These are phyloP conservation scores for Pseudoscleropodium purum DNA, from an alignment of 225 moss, liverwort and hornwort genomes.

Conservation along the genomic window DNA sequence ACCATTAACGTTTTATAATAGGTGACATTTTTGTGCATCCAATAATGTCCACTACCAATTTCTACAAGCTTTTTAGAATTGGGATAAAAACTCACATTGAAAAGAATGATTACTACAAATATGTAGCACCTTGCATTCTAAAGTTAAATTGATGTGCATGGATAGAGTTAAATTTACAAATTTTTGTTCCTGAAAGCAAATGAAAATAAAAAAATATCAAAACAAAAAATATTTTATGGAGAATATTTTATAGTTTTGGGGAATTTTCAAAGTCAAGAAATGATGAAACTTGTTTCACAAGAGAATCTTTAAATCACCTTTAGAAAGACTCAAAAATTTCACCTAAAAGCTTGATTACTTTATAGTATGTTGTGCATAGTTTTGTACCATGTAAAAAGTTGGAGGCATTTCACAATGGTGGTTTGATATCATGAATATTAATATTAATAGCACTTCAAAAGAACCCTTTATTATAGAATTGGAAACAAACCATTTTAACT, in stretches of 20 bases:
- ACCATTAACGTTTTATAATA: neutral
- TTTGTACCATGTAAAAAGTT: too few species aligned
- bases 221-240: too few species aligned
- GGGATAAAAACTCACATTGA: neutral
- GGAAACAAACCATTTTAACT: too few species aligned
- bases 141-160: neutral
- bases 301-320: neutral
- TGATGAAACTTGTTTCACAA: neutral
- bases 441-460: too few species aligned
- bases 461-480: too few species aligned
- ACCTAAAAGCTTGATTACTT: too few species aligned
- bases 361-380: too few species aligned
- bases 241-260: neutral
- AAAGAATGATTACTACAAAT: neutral
- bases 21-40: neutral
- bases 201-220: too few species aligned
- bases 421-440: too few species aligned
- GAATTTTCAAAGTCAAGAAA: too few species aligned
- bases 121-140: neutral
- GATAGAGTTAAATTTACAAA: neutral
- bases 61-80: neutral
- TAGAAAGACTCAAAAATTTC: neutral
- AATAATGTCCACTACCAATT: neutral
- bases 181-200: too few species aligned
- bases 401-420: too few species aligned